phyloP scores from a whole-genome alignment of 306 rosid species.

The Cicer judaicum region DNA sequence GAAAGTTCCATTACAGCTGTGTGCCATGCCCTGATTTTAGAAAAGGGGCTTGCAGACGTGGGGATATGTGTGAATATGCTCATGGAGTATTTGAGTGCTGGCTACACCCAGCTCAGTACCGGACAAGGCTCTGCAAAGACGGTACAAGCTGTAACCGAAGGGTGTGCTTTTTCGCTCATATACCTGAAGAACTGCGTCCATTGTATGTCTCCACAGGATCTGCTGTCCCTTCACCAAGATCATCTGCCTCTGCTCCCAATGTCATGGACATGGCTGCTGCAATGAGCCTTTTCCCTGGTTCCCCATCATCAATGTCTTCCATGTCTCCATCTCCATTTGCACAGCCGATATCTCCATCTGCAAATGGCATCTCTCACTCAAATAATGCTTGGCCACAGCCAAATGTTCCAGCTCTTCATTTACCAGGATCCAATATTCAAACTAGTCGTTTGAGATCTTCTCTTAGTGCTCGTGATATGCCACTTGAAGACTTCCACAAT shows the following conservation, averaged over 20 bases:
- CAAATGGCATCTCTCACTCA: conserved; percentile 62
- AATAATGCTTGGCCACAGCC: conserved; percentile 75
- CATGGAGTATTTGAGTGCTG: conserved; percentile 96
- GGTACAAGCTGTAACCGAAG: conserved; percentile 79
- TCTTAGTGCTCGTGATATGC: conserved; percentile 79
- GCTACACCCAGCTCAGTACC: conserved; percentile 95
- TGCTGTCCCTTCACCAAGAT: conserved; percentile 81
- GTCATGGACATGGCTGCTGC: conserved; percentile 99
- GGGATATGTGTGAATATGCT: conserved; percentile 95
- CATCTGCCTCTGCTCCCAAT: conserved; percentile 66
- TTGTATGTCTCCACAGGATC: conserved; percentile 86
- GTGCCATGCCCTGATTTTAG: conserved; percentile 95
- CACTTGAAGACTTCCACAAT: conserved; percentile 59
- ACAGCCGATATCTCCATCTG: conserved; percentile 82
- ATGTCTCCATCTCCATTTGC: conserved; percentile 79
- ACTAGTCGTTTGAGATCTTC: conserved; percentile 90
- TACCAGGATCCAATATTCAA: conserved; percentile 82
- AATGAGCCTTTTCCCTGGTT: conserved; percentile 77
- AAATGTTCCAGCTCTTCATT: conserved; percentile 85
- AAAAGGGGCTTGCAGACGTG: conserved; percentile 88
- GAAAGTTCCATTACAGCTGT: conserved; percentile 91
- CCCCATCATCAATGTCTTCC: conserved; percentile 76
- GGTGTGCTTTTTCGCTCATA: conserved; percentile 89
- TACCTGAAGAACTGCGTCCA: conserved; percentile 78
- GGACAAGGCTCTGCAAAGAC: conserved; percentile 92